Conservation (phyloP, 177 flowering plant species). For the Viscum album region DNA sequence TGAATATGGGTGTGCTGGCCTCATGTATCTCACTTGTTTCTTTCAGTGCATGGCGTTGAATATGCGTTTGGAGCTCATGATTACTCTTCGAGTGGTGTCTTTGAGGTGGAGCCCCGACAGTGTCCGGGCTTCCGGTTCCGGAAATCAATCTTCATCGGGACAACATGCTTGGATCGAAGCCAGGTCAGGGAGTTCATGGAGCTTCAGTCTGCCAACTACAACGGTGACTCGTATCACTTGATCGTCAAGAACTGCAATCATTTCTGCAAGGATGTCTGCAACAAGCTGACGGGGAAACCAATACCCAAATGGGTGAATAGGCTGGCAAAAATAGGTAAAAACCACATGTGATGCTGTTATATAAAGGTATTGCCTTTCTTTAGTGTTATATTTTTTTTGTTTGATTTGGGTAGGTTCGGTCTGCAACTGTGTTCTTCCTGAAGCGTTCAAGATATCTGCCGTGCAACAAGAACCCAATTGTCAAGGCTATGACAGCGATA, state of each 20-base stretch:
- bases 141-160: constrained; percentile 80
- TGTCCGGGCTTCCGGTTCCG: constrained; percentile 96
- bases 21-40: too few relatives aligned
- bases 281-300: constrained; percentile 63
- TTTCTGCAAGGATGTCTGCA: constrained; percentile 82
- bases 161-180: constrained; percentile 51
- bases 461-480: constrained; percentile 42
- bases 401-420: constrained; percentile 38
- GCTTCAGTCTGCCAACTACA: constrained; percentile 50
- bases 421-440: constrained; percentile 74
- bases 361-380: too few relatives aligned
- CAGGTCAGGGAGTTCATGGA: constrained; percentile 90
- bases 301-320: constrained; percentile 97
- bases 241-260: constrained; percentile 95
- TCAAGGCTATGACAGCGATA: constrained; percentile 43
- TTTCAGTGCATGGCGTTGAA: constrained; percentile 86
- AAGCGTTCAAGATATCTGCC: constrained; percentile 50
- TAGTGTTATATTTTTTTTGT: too few relatives aligned
- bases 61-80: constrained; percentile 99
- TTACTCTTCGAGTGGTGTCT: constrained; percentile 74
- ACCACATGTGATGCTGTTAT: too few relatives aligned
- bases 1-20: too few relatives aligned
- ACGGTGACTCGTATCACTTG: constrained; percentile 87
- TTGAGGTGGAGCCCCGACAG: constrained; percentile 89
- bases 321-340: constrained; percentile 81